Evolutionary conservation across 2,329 filamentous ascomycete genomes (phyloP), one percentile per base, ranked within the genome.

Genomic region (Aspergillus latus): DNA sequence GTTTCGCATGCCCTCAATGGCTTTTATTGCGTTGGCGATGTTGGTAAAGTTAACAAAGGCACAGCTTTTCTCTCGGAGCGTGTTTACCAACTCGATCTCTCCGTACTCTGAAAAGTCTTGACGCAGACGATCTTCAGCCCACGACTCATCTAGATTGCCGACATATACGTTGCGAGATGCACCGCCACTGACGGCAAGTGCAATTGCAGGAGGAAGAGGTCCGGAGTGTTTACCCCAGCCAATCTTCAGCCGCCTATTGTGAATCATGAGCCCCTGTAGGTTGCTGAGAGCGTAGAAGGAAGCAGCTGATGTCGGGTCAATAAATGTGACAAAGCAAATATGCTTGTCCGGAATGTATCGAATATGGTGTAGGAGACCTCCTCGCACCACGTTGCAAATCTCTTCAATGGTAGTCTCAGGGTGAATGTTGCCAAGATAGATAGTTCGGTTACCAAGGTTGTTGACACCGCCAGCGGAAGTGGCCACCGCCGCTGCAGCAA

Each of bases 1-100:
- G 69, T 92, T 89, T 56, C 94, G 87, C 62, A 99, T 87, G 21
- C 92, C 94, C 76, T 99, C 94, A 63, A 99, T 99, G 1, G 94
- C 94, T 80, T 99, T 99, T 81, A 99, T 99, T 49, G 94, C 94
- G 67, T 99, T 99, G 71, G 94, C 94, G 72, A 99, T 99, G 78
- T 99, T 99, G 71, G 94, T 99, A 74, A 99, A 99, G 79, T 99
- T 99, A 73, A 99, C 94, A 72, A 99, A 99, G 0, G 94, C 94
- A 74, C 94, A 99, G 79, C 92, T 97, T 86, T 99, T 99, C 81
- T 99, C 94, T 52, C 94, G 88, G 58, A 99, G 80, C 13, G 94
- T 90, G 77, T 99, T 99, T 61, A 99, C 92, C 62, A 99, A 81
- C 78, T 99, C 94, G 68, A 99, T 97, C 76, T 99, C 94, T 63